Evolutionary conservation across 2,329 filamentous ascomycete genomes (phyloP).

Genomic region (Phaeosphaeria sp.): DNA sequence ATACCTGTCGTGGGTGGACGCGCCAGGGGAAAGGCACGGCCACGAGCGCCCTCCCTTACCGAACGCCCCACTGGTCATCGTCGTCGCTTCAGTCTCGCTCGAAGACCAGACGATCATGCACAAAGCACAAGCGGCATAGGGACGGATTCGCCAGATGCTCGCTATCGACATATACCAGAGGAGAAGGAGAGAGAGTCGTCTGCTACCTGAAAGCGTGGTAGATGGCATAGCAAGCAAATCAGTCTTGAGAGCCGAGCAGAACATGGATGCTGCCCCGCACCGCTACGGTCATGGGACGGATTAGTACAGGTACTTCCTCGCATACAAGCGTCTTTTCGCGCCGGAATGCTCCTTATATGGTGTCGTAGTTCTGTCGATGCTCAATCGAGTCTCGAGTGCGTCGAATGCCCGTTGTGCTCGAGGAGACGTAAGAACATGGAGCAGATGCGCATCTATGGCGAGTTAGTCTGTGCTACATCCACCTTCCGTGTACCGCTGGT

Average conservation of each 20-base stretch:
- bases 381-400: too few relatives aligned
- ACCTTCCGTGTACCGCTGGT: background rate
- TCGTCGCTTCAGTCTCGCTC: conserved; percentile 52
- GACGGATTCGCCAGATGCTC: conserved; percentile 33
- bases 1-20: conserved; percentile 66
- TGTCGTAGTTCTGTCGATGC: too few relatives aligned
- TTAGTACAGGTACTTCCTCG: background rate
- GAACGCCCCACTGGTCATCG: conserved; percentile 61
- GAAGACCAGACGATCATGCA: conserved; percentile 27
- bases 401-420: background rate
- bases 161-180: conserved; percentile 31
- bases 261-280: background rate
- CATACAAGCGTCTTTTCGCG: too few relatives aligned
- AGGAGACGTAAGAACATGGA: background rate
- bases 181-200: conserved; percentile 18
- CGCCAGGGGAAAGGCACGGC: conserved; percentile 64
- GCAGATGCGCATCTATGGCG: background rate
- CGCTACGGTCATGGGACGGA: background rate
- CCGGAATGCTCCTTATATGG: too few relatives aligned
- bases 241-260: background rate
- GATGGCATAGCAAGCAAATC: too few relatives aligned
- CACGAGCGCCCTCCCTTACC: conserved; percentile 66
- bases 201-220: background rate
- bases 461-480: background rate
- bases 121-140: conserved; percentile 24